Evolutionary conservation across 495 filamentous ascomycete genomes (phyloP).

Genomic region (Neurospora sp.): DNA sequence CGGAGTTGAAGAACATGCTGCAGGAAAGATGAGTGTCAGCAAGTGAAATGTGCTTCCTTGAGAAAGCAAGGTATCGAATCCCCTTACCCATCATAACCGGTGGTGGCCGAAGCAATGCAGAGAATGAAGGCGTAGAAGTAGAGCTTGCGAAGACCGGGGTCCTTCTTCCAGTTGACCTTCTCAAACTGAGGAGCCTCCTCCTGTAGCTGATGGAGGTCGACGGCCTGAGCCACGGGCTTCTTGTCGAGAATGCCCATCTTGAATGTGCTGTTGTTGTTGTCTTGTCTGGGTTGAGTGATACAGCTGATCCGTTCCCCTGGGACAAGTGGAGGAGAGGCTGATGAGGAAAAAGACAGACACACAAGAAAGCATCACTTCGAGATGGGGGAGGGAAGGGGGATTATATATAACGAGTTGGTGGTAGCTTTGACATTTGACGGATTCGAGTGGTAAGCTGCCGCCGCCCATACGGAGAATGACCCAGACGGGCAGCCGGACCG

Average conservation of each 20-base stretch:
- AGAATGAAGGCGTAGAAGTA: constrained; percentile 49
- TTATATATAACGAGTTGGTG: constrained; percentile 13
- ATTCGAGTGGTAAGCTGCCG: neutral
- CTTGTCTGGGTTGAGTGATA: constrained; percentile 5
- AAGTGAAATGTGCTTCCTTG: neutral
- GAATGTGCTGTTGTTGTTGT: neutral
- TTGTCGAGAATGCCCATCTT: constrained; percentile 26
- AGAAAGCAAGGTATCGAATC: neutral
- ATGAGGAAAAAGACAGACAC: constrained; percentile 7
- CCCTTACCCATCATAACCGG: constrained; percentile 55
- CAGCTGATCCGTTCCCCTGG: constrained; percentile 15
- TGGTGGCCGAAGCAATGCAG: constrained; percentile 52
- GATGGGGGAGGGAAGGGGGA: constrained; percentile 5
- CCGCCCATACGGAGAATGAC: constrained; percentile 1
- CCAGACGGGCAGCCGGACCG: constrained; percentile 20
- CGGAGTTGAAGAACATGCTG: constrained; percentile 46
- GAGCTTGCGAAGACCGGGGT: constrained; percentile 51
- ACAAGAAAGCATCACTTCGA: constrained; percentile 1
- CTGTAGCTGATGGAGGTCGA: constrained; percentile 21
- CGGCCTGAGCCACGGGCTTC: constrained; percentile 25
- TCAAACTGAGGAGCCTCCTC: constrained; percentile 50
- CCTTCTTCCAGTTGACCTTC: constrained; percentile 48
- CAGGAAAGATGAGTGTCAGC: constrained; percentile 6
- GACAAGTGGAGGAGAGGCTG: constrained; percentile 7
- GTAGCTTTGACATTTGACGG: neutral